phyloP scores from a whole-genome alignment of 129 eudicot species.

The Flaveria sonorensis region DNA sequence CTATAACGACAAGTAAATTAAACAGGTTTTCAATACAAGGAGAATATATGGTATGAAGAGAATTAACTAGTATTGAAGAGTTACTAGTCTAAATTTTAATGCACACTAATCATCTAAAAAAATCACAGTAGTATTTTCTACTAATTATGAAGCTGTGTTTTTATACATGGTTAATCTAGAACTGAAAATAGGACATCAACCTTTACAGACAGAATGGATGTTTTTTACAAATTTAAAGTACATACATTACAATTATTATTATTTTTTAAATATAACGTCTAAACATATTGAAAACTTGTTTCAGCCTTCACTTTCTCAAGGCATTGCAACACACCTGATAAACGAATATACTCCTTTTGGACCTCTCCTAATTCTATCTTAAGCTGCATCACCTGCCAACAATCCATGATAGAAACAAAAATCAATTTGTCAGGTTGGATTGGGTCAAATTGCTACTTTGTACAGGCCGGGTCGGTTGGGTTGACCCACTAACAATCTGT shows the following conservation, averaged over 20 bases:
- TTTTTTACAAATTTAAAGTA: background rate
- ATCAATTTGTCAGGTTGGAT: background rate
- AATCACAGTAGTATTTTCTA: background rate
- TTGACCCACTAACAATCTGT: slow-evolving; percentile 1
- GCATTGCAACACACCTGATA: slow-evolving; percentile 44
- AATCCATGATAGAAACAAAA: slow-evolving; percentile 19
- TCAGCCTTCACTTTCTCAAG: slow-evolving; percentile 53
- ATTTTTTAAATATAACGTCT: background rate
- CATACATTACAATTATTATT: background rate
- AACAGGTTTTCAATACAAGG: too few species aligned
- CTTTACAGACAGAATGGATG: background rate
- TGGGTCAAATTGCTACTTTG: background rate
- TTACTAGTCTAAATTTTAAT: background rate
- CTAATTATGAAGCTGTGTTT: background rate
- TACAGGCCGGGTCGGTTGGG: background rate
- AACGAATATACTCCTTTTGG: slow-evolving; percentile 41
- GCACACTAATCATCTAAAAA: background rate
- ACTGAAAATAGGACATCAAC: background rate
- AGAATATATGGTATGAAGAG: background rate
- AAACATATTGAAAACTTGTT: slow-evolving; percentile 8
- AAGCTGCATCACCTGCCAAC: slow-evolving; percentile 56
- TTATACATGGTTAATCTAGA: background rate
- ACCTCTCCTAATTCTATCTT: slow-evolving; percentile 44
- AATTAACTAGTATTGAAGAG: background rate
- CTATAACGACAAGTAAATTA: too few species aligned